Percentiles rank a stretch among this genome's conserved stretches.
phyloP scores from a whole-genome alignment of 2,329 filamentous ascomycete genomes.

The Chalaropsis thielavioides region DNA sequence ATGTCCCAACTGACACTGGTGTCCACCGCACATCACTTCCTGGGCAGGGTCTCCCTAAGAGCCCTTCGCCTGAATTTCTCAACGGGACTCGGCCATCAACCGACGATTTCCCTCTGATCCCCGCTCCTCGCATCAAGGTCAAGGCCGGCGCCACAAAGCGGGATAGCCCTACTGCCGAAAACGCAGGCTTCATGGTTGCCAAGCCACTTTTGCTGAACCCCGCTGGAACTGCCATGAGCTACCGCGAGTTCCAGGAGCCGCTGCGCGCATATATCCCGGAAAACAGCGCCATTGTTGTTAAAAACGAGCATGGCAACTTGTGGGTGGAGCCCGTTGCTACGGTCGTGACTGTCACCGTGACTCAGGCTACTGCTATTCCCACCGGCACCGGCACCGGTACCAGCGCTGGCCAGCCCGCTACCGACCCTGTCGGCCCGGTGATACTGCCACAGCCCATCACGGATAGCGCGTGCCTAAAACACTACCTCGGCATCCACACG shows the following conservation, averaged over 20 bases:
- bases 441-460: not conserved
- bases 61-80: not conserved
- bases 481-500: not conserved
- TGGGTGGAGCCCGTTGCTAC: not conserved
- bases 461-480: not conserved
- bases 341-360: not conserved
- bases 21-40: not conserved
- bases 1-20: not conserved
- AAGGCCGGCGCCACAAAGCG: not conserved
- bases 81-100: not conserved
- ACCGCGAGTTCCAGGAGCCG: conserved; percentile 1
- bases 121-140: not conserved
- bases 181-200: not conserved
- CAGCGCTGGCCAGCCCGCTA: not conserved
- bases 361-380: not conserved
- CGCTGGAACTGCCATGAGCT: not conserved
- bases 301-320: not conserved
- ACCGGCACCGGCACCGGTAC: not conserved
- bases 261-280: not conserved
- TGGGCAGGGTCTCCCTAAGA: not conserved
- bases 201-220: not conserved
- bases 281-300: conserved; percentile 2
- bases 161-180: not conserved
- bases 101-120: not conserved
- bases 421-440: not conserved